Conservation (phyloP, 2,329 filamentous ascomycete species). For the Phyllosticta citriasiana region DNA sequence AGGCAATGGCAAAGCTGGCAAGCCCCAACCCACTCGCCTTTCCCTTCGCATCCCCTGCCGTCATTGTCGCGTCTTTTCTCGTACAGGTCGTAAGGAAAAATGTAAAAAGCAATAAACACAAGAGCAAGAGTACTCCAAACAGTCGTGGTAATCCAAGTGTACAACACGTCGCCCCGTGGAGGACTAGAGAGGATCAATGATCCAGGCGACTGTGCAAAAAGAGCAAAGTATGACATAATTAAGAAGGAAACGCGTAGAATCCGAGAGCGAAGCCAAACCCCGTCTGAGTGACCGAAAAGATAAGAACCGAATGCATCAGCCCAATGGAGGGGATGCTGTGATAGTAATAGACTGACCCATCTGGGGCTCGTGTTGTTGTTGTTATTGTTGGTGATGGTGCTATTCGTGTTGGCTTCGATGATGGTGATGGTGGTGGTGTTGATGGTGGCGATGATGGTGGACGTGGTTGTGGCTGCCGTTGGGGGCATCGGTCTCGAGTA, state of each 20-base stretch:
- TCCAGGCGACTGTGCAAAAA: neutral
- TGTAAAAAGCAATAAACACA: neutral
- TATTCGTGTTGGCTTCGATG: neutral
- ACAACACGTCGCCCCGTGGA: neutral
- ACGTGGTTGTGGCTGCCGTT: neutral
- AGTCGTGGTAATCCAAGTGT: neutral
- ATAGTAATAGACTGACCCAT: neutral
- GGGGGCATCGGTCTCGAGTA: too few species aligned
- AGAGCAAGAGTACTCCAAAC: neutral
- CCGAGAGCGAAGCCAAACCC: neutral
- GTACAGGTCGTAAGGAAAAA: neutral
- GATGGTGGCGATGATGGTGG: neutral
- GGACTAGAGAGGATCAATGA: neutral
- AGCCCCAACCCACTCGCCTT: neutral
- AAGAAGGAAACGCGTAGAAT: neutral
- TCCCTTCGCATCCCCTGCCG: neutral
- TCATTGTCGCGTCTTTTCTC: neutral
- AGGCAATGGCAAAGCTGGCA: neutral
- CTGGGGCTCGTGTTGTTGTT: too few species aligned
- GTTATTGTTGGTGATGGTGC: too few species aligned
- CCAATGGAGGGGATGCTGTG: neutral
- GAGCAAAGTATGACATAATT: constrained; percentile 9
- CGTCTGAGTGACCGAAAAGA: constrained; percentile 9
- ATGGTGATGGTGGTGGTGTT: neutral
- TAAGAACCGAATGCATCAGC: neutral